A percentile compares a stretch with the other conserved stretches of the same genome.
phyloP scores from a whole-genome alignment of 495 filamentous ascomycete genomes.

The Sporormia fimetaria region DNA sequence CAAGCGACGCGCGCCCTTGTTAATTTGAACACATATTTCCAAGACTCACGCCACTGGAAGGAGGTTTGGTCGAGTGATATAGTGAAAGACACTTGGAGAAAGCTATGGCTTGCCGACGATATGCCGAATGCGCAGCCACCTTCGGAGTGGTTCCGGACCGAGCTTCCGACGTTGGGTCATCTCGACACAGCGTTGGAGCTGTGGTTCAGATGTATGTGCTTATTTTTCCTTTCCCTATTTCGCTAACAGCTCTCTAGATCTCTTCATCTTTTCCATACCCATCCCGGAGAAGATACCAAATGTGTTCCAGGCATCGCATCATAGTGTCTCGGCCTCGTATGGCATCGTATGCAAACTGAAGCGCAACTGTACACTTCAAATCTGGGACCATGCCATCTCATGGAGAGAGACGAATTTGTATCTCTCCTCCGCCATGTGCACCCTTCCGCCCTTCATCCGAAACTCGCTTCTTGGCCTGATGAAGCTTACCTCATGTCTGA shows the following conservation, averaged over 20 bases:
- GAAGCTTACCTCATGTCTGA: conserved; percentile 48
- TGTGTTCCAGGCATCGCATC: conserved; percentile 59
- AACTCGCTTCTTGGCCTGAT: conserved; percentile 46
- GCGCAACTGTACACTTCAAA: conserved; percentile 48
- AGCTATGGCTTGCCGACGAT: conserved; percentile 49
- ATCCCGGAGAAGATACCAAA: conserved; percentile 51
- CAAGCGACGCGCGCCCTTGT: conserved; percentile 48
- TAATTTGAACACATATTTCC: conserved; percentile 52
- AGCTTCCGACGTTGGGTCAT: conserved; percentile 47
- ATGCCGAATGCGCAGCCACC: conserved; percentile 44
- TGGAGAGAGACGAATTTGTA: conserved; percentile 55
- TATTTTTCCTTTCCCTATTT: neutral
- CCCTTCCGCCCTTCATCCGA: conserved; percentile 46
- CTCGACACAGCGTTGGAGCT: conserved; percentile 48
- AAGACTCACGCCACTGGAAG: conserved; percentile 50
- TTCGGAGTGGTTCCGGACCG: conserved; percentile 44
- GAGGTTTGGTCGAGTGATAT: conserved; percentile 51
- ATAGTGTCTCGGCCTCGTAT: conserved; percentile 53
- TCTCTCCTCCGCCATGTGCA: conserved; percentile 48
- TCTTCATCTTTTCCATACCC: conserved; percentile 59
- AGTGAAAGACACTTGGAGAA: conserved; percentile 50
- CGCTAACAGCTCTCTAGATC: conserved; percentile 20
- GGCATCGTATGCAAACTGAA: conserved; percentile 57
- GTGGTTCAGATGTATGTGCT: conserved; percentile 44
- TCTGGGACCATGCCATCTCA: conserved; percentile 59